A percentile compares a stretch with the other conserved stretches of the same genome.
These are phyloP conservation scores for Exophiala dermatitidis DNA, from an alignment of 2,329 filamentous ascomycete genomes.

Conservation along the genomic window DNA sequence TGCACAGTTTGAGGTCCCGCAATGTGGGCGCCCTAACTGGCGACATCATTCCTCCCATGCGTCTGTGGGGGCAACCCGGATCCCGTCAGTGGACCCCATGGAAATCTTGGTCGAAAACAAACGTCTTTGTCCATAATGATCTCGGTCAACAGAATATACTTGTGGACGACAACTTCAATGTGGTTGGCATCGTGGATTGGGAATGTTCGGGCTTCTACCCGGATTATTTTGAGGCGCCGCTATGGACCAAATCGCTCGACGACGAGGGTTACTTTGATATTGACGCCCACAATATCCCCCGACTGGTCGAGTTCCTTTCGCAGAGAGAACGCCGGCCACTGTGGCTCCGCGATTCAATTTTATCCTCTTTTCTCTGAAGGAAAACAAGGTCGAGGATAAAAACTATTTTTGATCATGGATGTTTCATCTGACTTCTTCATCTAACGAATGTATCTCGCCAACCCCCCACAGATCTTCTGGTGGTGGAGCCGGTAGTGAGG, in stretches of 20 bases:
- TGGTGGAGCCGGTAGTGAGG: not conserved
- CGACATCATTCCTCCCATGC: not conserved
- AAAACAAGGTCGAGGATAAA: no score
- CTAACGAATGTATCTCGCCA: not conserved
- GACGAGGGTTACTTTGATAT: no score
- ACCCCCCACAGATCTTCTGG: not conserved
- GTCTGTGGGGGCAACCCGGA: not conserved
- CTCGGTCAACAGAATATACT: conserved; percentile 4
- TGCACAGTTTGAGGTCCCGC: conserved; percentile 1
- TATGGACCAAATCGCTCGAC: conserved; percentile 14
- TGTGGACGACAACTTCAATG: conserved; percentile 11
- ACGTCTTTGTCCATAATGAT: conserved; percentile 7
- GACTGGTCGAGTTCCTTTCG: no score
- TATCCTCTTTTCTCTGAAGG: no score
- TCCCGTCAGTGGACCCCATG: not conserved
- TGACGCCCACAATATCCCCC: no score
- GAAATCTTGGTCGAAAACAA: conserved; percentile 6
- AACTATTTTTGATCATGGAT: no score
- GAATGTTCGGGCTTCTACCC: conserved; percentile 32
- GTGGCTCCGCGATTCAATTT: no score
- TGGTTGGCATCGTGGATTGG: conserved; percentile 32
- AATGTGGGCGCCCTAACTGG: conserved; percentile 4
- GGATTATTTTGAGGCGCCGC: conserved; percentile 26
- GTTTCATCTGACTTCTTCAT: not conserved
- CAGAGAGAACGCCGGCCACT: no score